phyloP scores from a whole-genome alignment of 306 rosid species.

The Spatholobus suberectus region DNA sequence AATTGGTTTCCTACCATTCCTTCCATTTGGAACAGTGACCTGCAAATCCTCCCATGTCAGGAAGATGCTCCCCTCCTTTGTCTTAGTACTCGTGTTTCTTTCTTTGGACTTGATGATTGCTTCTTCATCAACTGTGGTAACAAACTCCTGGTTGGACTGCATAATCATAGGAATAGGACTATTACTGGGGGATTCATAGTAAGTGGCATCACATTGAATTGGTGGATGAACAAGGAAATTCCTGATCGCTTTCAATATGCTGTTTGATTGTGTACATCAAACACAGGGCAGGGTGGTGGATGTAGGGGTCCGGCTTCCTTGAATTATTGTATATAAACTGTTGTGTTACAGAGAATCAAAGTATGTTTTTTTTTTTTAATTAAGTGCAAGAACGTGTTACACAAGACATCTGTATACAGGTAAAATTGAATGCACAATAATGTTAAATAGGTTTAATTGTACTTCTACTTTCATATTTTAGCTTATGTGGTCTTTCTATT shows the following conservation, averaged over 20 bases:
- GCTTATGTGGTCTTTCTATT: too few species aligned
- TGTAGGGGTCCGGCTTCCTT: not conserved
- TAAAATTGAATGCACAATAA: too few species aligned
- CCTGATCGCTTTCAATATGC: not conserved
- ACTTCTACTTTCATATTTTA: too few species aligned
- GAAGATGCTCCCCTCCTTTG: not conserved
- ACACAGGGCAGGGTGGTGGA: not conserved
- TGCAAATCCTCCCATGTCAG: conserved; percentile 42
- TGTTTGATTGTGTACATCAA: not conserved
- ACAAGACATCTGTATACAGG: not conserved
- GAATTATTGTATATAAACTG: not conserved
- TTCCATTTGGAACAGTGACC: conserved; percentile 41
- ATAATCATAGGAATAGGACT: not conserved
- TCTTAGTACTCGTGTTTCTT: not conserved
- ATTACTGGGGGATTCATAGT: not conserved
- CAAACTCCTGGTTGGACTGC: not conserved
- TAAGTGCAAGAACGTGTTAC: not conserved
- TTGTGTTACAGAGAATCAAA: not conserved
- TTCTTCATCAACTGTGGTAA: not conserved
- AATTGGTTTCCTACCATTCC: conserved; percentile 42
- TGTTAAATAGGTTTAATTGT: too few species aligned
- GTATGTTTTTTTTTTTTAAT: too few species aligned
- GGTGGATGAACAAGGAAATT: not conserved
- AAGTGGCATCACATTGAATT: not conserved
- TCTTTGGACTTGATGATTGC: not conserved